Base-by-base conservation (phyloP, 768 basidiomycete species). In the Tephrocybe sp. region DNA sequence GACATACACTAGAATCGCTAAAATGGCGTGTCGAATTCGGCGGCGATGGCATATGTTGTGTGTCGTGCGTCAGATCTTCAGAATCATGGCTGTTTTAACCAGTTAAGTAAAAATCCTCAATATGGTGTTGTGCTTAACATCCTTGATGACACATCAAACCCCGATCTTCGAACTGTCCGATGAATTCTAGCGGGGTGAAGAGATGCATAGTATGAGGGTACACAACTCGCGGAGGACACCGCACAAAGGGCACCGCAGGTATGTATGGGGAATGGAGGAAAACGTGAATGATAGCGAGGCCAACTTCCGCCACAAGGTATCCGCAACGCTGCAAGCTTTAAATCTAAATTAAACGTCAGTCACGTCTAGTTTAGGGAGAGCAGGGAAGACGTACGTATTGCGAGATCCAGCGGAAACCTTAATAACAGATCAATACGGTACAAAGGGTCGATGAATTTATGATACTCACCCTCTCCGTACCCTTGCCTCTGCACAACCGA, bases 401-500 rank as follows among this genome's bases (percentile, higher is more conserved):
- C 58, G 92, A 94, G 53, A 97, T 64, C 94, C 94, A 97, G 60
- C 93, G 86, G 90, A 96, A 93, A 53, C 88, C 87, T 89, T 26
- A n/a, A 37, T 53, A 18, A 60, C 48, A 42, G 47, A 40, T 56
- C 47, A 48, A 46, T 15, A 25, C 21, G n/a, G 37, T 26, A 18
- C 21, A 40, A 30, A 24, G 2, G 24, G 18, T 45, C 32, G 52
- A 32, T 23, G n/a, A 30, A 23, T 37, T 7, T 12, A 21, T 39
- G 12, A 21, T 33, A 64, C 74, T 43, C 50, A 85, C 95, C 96
- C 75, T 98, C 96, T 54, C 94, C 96, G 68, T 99, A 98, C 44
- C 96, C 96, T 71, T 97, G 94, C 69, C 96, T 82, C 81, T 96
- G 93, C 50, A 99, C 97, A 50, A 99, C 97, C 12, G 97, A 98